A percentile compares a stretch with the other conserved stretches of the same genome.
These are phyloP conservation scores for Verticillium alfalfae DNA, from an alignment of 2,329 filamentous ascomycete genomes.

Conservation along the genomic window DNA sequence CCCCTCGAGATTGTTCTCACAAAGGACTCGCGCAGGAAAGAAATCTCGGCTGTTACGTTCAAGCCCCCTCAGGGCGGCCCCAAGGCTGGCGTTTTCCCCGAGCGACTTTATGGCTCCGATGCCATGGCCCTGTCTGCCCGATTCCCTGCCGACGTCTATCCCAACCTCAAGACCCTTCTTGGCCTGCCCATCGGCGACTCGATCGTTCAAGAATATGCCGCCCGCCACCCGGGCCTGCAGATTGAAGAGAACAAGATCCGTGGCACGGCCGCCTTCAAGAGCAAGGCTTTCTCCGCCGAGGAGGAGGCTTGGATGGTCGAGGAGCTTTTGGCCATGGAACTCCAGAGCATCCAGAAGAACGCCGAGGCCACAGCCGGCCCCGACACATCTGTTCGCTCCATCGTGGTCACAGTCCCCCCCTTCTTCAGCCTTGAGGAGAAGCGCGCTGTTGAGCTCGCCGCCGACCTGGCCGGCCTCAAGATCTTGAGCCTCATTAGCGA, in stretches of 20 bases:
- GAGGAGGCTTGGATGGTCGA: constrained; percentile 74
- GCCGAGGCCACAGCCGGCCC: constrained; percentile 78
- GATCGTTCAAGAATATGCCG: constrained; percentile 63
- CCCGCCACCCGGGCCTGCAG: constrained; percentile 73
- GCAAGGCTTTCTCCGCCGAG: constrained; percentile 55
- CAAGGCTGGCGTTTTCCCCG: constrained; percentile 66
- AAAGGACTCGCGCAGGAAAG: constrained; percentile 96
- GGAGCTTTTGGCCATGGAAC: constrained; percentile 92
- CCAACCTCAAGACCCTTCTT: constrained; percentile 87
- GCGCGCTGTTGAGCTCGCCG: constrained; percentile 76
- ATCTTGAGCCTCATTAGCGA: constrained; percentile 83
- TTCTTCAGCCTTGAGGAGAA: constrained; percentile 92
- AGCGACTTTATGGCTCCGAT: constrained; percentile 87
- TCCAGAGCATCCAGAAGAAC: constrained; percentile 86
- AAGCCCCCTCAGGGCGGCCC: constrained; percentile 70
- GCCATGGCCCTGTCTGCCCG: constrained; percentile 80
- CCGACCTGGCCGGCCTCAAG: constrained; percentile 81
- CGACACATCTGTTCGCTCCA: constrained; percentile 67
- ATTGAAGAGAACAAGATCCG: constrained; percentile 55
- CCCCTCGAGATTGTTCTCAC: constrained; percentile 97
- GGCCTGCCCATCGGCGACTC: constrained; percentile 61
- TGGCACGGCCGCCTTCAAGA: constrained; percentile 77
- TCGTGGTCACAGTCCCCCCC: constrained; percentile 81
- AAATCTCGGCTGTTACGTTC: constrained; percentile 85
- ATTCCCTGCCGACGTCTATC: constrained; percentile 90